phyloP scores from a whole-genome alignment of 768 basidiomycete genomes.

The Boletus insuetus region DNA sequence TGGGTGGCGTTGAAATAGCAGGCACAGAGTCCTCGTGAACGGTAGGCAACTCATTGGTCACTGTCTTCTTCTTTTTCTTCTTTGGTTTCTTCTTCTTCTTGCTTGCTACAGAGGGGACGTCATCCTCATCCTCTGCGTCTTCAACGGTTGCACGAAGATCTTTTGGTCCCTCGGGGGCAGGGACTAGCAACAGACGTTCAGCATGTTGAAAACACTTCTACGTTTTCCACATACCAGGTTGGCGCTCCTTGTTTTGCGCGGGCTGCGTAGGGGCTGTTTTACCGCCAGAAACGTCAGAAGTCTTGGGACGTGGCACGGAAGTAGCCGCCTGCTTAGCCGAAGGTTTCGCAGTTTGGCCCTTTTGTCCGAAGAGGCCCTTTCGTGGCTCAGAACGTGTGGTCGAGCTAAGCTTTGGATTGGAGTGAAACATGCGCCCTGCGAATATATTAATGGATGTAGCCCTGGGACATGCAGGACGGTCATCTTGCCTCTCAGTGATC shows the following conservation, averaged over 20 bases:
- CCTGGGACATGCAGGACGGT: neutral
- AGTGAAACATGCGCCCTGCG: slow-evolving; percentile 63
- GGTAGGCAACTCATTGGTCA: slow-evolving; percentile 12
- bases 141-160: slow-evolving; percentile 51
- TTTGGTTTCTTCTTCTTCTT: slow-evolving; percentile 63
- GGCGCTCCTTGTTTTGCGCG: slow-evolving; percentile 10
- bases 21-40: slow-evolving; percentile 21
- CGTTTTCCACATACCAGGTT: slow-evolving; percentile 8
- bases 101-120: slow-evolving; percentile 28
- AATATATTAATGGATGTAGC: neutral
- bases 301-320: slow-evolving; percentile 5
- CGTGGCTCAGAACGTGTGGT: slow-evolving; percentile 34
- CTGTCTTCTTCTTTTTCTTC: slow-evolving; percentile 71
- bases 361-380: slow-evolving; percentile 24
- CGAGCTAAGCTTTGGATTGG: slow-evolving; percentile 44
- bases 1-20: slow-evolving; percentile 15
- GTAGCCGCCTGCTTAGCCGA: slow-evolving; percentile 5
- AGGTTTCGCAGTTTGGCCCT: slow-evolving; percentile 11
- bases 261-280: slow-evolving; percentile 10
- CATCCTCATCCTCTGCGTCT: slow-evolving; percentile 70
- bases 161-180: slow-evolving; percentile 33
- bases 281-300: slow-evolving; percentile 2
- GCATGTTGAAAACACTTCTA: neutral
- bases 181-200: slow-evolving; percentile 8
- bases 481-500: slow-evolving; percentile 63